Percentiles rank a stretch among this genome's conserved stretches.
Conservation (phyloP, 2,329 filamentous ascomycete species). For the Teratosphaeria zuluensis region DNA sequence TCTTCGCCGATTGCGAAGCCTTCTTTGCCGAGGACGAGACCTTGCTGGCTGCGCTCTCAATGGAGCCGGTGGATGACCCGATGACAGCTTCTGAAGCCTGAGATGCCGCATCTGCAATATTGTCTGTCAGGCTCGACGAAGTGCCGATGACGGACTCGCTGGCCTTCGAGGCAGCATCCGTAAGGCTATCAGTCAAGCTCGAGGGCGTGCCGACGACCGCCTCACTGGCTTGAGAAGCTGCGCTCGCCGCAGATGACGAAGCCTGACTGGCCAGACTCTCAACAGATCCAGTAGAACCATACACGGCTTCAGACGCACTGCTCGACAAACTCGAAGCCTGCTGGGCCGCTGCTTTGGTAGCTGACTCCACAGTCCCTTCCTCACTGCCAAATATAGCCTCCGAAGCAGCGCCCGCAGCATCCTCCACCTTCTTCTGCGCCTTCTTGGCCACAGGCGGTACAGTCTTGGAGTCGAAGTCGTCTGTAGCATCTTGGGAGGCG, state of each 20-base stretch:
- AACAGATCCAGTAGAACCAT: background rate
- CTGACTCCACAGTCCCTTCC: conserved; percentile 27
- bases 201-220: background rate
- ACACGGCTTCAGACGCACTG: background rate
- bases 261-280: background rate
- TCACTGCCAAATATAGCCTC: conserved; percentile 24
- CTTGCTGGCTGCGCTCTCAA: conserved; percentile 25
- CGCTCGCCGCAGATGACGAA: background rate
- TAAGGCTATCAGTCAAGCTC: conserved; percentile 22
- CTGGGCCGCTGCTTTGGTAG: conserved; percentile 22
- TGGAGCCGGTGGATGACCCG: conserved; percentile 31
- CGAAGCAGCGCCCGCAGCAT: conserved; percentile 21
- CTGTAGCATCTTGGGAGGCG: conserved; percentile 58
- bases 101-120: conserved; percentile 23
- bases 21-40: background rate
- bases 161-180: conserved; percentile 5
- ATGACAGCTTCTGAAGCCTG: conserved; percentile 17
- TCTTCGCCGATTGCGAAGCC: conserved; percentile 2
- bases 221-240: background rate
- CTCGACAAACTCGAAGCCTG: conserved; percentile 5
- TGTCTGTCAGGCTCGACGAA: conserved; percentile 12
- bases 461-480: conserved; percentile 65
- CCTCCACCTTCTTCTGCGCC: conserved; percentile 31
- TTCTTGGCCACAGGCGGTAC: conserved; percentile 48
- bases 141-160: background rate